Evolutionary conservation across 2,329 filamentous ascomycete genomes (phyloP), one percentile per base, ranked within the genome.

Genomic region (Thermothelomyces thermophilus): DNA sequence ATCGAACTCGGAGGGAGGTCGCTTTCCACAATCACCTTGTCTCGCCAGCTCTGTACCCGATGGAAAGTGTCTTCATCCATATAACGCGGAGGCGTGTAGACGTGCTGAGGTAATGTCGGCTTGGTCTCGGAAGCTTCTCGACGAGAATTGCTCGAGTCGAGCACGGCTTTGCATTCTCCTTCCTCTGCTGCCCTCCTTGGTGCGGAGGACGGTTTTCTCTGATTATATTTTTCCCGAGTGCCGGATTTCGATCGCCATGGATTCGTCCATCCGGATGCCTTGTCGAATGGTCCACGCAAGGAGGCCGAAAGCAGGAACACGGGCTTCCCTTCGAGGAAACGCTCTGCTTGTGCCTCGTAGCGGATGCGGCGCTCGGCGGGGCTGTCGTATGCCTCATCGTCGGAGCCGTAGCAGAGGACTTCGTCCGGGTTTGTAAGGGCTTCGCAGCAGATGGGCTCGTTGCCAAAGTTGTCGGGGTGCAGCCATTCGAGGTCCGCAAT

Each of bases 261-360:
- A 54, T 79, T 72, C 55, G 86, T 83, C 76, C 76, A 80, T 19
- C 73, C 73, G 2, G 64, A 69, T 35, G 66, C 60, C 48, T 59
- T 63, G 39, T 74, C 71, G 56, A 87, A 84, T 0, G 84, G 84
- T 0, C 84, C 84, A 52, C 68, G 73, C 3, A 87, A 68, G 5
- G 68, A 65, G 6, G 84, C 77, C 11, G 84, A 84, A 3, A 82
- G 63, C 2, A 90, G 70, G 20, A 76, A 60, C 0, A 83, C 74
- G 2, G 72, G 61, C 26, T 72, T 67, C 0, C 84, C 84, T 6
- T 71, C 66, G 33, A 86, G 66, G 57, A 77, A 87, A 30, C 73
- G 71, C 28, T 72, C 66, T 1, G 79, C 84, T 11, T 83, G 75
- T 0, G 70, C 65, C 62, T 86, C 82, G 51, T 83, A 80, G 52